These are phyloP conservation scores for Kurtzmaniella quercitrusa DNA, from an alignment of 1,139 yeast species.

Conservation along the genomic window DNA sequence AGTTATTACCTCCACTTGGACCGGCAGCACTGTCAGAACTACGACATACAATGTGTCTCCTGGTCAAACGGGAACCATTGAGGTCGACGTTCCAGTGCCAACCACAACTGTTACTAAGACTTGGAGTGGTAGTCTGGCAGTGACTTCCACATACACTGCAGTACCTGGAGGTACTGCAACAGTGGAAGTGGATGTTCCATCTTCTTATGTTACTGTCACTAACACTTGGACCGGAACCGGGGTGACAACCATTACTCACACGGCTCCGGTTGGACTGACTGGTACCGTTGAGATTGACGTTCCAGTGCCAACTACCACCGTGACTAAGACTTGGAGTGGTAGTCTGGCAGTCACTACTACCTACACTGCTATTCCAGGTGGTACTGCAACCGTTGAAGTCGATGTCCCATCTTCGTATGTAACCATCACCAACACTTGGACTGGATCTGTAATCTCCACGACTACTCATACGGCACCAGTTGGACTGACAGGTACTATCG, in stretches of 20 bases:
- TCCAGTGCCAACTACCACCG: conserved; percentile 12
- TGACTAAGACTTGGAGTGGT: conserved; percentile 12
- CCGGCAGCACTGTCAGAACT: conserved; percentile 7
- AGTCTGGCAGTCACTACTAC: conserved; percentile 7
- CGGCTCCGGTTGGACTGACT: conserved; percentile 10
- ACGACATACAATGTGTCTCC: conserved; percentile 10
- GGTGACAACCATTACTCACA: conserved; percentile 15
- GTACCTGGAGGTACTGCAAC: conserved; percentile 11
- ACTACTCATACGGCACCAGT: conserved; percentile 1
- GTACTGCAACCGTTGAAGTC: conserved; percentile 15
- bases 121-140: conserved; percentile 10
- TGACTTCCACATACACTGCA: conserved; percentile 7
- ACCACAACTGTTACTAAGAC: conserved; percentile 15
- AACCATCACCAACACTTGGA: conserved; percentile 4
- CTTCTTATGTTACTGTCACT: conserved; percentile 16
- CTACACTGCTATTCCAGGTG: conserved; percentile 11
- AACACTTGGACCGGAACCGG: conserved; percentile 20
- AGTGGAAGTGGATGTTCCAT: conserved; percentile 12
- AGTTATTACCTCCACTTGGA: conserved; percentile 8
- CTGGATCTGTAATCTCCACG: not conserved
- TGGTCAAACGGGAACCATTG: conserved; percentile 14
- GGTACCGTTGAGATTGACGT: conserved; percentile 15
- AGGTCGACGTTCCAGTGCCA: conserved; percentile 15
- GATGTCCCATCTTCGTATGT: conserved; percentile 6
- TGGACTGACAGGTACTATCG: conserved; percentile 4